Percentiles rank a stretch among this genome's conserved stretches.
Conservation (phyloP, 2,329 filamentous ascomycete genomes). For the Xylaria sp. region DNA sequence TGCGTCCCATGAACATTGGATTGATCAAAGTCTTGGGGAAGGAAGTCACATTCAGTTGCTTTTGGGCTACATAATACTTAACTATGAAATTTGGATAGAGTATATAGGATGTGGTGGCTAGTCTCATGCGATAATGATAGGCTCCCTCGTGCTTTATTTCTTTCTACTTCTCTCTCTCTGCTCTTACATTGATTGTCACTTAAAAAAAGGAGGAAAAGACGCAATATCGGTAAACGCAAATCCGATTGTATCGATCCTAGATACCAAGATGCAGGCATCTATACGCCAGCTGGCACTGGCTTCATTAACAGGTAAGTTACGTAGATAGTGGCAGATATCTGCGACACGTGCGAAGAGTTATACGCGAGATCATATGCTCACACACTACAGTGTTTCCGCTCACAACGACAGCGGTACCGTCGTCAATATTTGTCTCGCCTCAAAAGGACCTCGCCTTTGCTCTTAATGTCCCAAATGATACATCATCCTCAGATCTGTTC, state of each 20-base stretch:
- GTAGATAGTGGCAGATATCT: background rate
- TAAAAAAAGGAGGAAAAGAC: background rate
- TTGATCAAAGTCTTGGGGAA: background rate
- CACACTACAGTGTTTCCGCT: conserved; percentile 20
- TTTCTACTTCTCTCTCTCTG: background rate
- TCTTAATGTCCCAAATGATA: conserved; percentile 79
- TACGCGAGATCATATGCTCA: background rate
- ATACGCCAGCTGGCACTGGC: conserved; percentile 40
- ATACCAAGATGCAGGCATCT: conserved; percentile 24
- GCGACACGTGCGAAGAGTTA: background rate
- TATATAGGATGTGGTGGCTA: background rate
- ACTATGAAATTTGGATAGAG: background rate
- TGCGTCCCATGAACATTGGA: background rate
- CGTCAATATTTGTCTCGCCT: conserved; percentile 46
- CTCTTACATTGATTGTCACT: background rate
- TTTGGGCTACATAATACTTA: background rate
- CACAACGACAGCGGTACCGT: conserved; percentile 32
- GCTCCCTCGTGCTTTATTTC: background rate
- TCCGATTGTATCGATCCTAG: background rate
- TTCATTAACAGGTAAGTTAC: conserved; percentile 26
- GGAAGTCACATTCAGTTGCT: background rate
- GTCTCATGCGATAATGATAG: background rate
- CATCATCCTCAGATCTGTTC: conserved; percentile 58
- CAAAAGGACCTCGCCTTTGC: conserved; percentile 62
- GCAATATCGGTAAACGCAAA: background rate